Evolutionary conservation across 352 stramenopile genomes (phyloP), one percentile per base, ranked within the genome.

Genomic region (Globisporangium paroecandrum): DNA sequence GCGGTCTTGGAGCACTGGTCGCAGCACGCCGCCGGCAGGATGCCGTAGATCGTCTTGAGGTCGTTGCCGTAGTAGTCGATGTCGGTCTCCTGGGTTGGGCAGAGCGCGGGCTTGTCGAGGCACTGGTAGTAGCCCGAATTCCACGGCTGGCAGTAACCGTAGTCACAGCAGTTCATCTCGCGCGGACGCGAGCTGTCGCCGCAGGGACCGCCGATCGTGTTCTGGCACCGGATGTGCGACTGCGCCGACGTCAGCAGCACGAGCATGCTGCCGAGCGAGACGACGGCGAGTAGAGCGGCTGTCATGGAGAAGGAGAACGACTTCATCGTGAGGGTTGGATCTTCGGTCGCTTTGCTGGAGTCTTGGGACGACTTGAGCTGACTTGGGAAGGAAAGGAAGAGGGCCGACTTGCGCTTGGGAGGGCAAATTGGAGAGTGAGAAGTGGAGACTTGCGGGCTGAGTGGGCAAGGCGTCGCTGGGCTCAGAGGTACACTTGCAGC

Each of bases 111-210:
- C 9, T 69, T 72, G 54, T 63, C 55, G 10, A 85, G 54, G 63
- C 81, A 89, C 54, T 89, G 81, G 71, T 90, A 89, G 76, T 89
- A 89, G 6, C 69, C 65, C 2, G 68, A 67, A 67, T 88, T 87
- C 77, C 82, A 89, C 54, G 82, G 82, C 72, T 88, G 80, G 69
- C 82, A 90, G 71, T 86, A 90, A 29, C 72, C 72, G 24, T 72
- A 69, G 63, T 82, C 71, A 27, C 72, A 79, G 62, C 80, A 89
- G 53, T 77, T 77, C 43, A 62, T 67, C 55, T 78, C 75, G 10
- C 71, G 65, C 6, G 68, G 25, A 2, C 66, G 72, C 58, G 58
- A 32, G n/a, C 8, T 71, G 65, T 79, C 77, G 25, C 77, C 79
- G 46, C 79, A 87, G 2, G 63, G 32, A 0, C 72, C 77, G 58